Base-by-base conservation (phyloP, 176 grass and related monocot species). In the Oryza nivara region DNA sequence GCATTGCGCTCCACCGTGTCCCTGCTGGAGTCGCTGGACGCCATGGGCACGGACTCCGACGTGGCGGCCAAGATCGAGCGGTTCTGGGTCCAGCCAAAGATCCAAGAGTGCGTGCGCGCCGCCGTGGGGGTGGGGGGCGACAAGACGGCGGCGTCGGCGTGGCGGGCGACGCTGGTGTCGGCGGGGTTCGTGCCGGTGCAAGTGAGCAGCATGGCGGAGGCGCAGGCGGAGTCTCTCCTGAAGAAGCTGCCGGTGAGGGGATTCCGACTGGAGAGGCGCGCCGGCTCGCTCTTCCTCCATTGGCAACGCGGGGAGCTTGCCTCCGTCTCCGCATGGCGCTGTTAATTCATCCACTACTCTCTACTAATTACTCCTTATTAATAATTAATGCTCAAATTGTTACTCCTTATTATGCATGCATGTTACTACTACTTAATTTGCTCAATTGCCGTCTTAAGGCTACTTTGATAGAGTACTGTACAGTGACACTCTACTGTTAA, bases 21-120 rank as follows among this genome's bases (percentile, higher is more conserved):
- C 79, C 82, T 97, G 32, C 87, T 97, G 5, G 94, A 97, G 67
- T 94, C 94, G 14, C 70, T 97, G 41, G 94, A 97, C 28, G 88
- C 94, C 25, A 76, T 88, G n/a, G 91, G 85, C 82, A 89, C 85
- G 3, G 76, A 75, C 6, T 19, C 86, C 0, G 89, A 97, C 3
- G 70, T 85, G 0, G 64, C 89, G 4, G 75, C 32, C 79, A 97
- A 90, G 82, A 92, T 97, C 14, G 94, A 97, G 61, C 87, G 89
- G 19, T 93, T 88, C 87, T n/a, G 91, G 67, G 51, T 97, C 5
- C 91, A 82, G 49, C 94, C 94, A 11, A 92, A 73, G 84, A 72
- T 97, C 20, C 67, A 97, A 28, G 75, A 15, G 14, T 80, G 89
- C 16, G 82, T 97, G 34, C 72, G 72, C 9, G 74, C 87, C 13